Evolutionary conservation across 768 basidiomycete genomes (phyloP), one percentile per base, ranked within the genome.

Genomic region (Kwoniella botswanensis): DNA sequence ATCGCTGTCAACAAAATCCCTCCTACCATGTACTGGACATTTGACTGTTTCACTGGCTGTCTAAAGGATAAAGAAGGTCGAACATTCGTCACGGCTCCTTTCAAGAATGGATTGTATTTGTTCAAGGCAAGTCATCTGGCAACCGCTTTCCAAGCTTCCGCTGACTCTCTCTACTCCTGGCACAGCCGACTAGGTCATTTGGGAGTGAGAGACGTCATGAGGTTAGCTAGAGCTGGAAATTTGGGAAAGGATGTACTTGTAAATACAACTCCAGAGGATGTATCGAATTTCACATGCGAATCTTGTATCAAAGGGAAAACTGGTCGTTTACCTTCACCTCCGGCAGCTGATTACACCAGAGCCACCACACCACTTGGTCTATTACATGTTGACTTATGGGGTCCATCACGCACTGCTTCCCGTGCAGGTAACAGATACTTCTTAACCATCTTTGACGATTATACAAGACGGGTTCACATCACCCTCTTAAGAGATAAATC

Each of bases 1-100:
- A 63, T 63, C 24, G 62, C 62, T 63, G 62, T 63, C 62, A 63
- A 63, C 26, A 63, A 52, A 3, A 50, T 63, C 11, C 62, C 62
- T 17, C n/a, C n/a, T 21, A 10, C 22, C 1, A 50, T 63, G 44
- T 5, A 46, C 22, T 63, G 62, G 62, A 15, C 22, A 50, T 63
- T 63, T 13, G 26, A 63, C 62, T 52, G 62, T 10, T 52, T 46
- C 44, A 52, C 43, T 29, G 50, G 62, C n/a, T 18, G 13, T 17
- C 24, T 46, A 21, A 21, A 50, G 13, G 18, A 46, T 46, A 52
- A 63, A 21, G 12, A 58, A 21, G 12, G 26, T 6, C 12, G 18
- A 12, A 46, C 22, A 1, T 5, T 63, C 13, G 15, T 26, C 15
- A 24, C n/a, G 21, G 62, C 62, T 11, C 62, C 62, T 24, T 50